A percentile compares a stretch with the other conserved stretches of the same genome.
Conservation (phyloP, 345 rosid genomes). For the Eucalyptus curtisii region DNA sequence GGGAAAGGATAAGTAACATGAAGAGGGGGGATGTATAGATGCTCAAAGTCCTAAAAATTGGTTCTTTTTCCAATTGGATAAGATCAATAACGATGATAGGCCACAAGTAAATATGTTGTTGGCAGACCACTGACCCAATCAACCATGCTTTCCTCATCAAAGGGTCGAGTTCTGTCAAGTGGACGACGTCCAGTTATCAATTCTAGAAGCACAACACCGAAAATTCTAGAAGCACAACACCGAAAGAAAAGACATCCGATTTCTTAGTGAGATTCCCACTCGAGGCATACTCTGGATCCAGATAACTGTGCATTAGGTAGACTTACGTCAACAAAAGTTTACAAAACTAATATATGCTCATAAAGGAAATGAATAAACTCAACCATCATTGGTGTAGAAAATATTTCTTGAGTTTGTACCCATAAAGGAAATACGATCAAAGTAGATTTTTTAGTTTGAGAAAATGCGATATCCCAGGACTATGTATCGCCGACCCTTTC, state of each 20-base stretch:
- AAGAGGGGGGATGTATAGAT: not conserved
- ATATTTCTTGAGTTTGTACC: not conserved
- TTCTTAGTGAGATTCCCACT: constrained; percentile 75
- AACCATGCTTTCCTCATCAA: constrained; percentile 59
- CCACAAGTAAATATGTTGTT: not conserved
- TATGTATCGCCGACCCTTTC: too few relatives aligned
- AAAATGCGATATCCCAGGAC: too few relatives aligned
- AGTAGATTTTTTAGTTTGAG: not conserved
- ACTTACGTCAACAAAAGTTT: not conserved
- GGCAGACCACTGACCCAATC: constrained; percentile 53
- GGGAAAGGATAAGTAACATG: not conserved
- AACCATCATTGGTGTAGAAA: not conserved
- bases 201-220: constrained; percentile 84
- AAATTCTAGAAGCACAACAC: constrained; percentile 81
- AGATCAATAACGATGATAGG: not conserved
- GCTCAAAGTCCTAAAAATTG: not conserved
- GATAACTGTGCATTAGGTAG: constrained; percentile 37
- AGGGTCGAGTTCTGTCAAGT: constrained; percentile 24
- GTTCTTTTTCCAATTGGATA: not conserved
- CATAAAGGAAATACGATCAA: too few relatives aligned
- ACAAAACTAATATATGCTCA: not conserved
- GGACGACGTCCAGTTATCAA: constrained; percentile 73
- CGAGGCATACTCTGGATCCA: constrained; percentile 82
- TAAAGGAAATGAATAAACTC: not conserved
- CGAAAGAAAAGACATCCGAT: constrained; percentile 75